Base-by-base conservation (phyloP, 768 basidiomycete genomes). In the Hericium rajendrae region DNA sequence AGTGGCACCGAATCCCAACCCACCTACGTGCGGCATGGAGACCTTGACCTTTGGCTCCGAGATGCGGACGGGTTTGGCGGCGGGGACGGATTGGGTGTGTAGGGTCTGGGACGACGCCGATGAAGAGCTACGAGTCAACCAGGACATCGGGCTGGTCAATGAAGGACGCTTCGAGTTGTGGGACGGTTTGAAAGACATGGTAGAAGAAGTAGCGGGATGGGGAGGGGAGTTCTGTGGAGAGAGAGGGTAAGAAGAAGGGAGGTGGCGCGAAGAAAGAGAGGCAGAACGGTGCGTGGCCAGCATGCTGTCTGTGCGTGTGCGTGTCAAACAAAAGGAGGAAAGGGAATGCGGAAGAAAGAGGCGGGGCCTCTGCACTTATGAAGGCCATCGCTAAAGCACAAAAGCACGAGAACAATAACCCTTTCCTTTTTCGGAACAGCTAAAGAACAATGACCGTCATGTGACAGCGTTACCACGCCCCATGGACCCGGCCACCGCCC, bases 1-100 rank as follows among this genome's bases (percentile, higher is more conserved):
- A 1, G 77, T 84, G 13, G 89, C 89, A 41, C 89, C 88, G 18
- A 78, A 67, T n/a, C 86, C 88, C 18, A 88, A 77, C 3, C 73
- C 68, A 2, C 81, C 81, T 46, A 69, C 74, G 12, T 81, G 77
- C 13, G 53, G 53, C 46, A 32, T 73, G 55, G 4, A 66, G 65
- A 11, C 74, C 71, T 4, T 74, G 16, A 59, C 48, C 68, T 72
- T 72, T 16, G 78, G 74, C 64, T 79, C 78, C 6, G 76, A 78
- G 53, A 76, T 72, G 49, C 74, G 73, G 10, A 70, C 64, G 38
- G 77, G 73, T 54, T 73, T 74, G 9, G 68, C 67, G 11, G 75
- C 68, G 16, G 18, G 18, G 32, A 32, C 32, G 32, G 32, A 32
- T 8, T 50, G 32, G n/a, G 69, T 68, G 41, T 67, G 68, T 24